These are phyloP conservation scores for Rutstroemia sydowiana DNA, from an alignment of 2,329 filamentous ascomycete genomes.

Conservation along the genomic window DNA sequence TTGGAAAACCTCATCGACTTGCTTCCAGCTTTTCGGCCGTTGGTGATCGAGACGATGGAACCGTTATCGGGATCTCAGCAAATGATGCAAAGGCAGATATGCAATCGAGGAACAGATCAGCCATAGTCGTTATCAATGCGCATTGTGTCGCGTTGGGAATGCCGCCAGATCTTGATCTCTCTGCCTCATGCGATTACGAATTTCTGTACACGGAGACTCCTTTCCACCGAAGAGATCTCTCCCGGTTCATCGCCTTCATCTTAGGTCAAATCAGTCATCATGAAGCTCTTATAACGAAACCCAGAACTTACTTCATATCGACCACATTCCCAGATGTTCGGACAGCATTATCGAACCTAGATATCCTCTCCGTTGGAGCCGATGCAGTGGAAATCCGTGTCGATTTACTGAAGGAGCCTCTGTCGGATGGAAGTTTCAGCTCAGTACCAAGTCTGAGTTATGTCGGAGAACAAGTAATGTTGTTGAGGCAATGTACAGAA, in stretches of 20 bases:
- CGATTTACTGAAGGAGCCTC: slow-evolving; percentile 69
- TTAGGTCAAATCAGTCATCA: slow-evolving; percentile 75
- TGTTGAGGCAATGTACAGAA: slow-evolving; percentile 74
- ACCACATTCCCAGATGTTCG: slow-evolving; percentile 84
- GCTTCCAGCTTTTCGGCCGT: slow-evolving; percentile 48
- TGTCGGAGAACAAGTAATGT: slow-evolving; percentile 80
- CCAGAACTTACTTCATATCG: slow-evolving; percentile 76
- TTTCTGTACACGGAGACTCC: slow-evolving; percentile 71
- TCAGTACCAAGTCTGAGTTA: slow-evolving; percentile 72
- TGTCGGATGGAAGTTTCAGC: slow-evolving; percentile 53
- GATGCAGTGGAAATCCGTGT: slow-evolving; percentile 82
- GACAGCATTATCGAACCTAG: slow-evolving; percentile 73
- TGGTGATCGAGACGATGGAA: slow-evolving; percentile 47
- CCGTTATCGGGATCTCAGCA: slow-evolving; percentile 61
- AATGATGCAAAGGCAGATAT: slow-evolving; percentile 51
- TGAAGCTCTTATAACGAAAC: slow-evolving; percentile 68
- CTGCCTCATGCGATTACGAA: slow-evolving; percentile 71
- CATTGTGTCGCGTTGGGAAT: slow-evolving; percentile 67
- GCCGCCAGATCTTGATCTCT: slow-evolving; percentile 59
- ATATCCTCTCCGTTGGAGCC: slow-evolving; percentile 79
- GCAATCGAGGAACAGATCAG: slow-evolving; percentile 46
- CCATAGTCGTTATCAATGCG: slow-evolving; percentile 65
- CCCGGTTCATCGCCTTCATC: slow-evolving; percentile 72
- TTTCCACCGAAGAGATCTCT: slow-evolving; percentile 67
- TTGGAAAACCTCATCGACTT: slow-evolving; percentile 64